Conservation (phyloP, 352 stramenopile genomes). For the Globisporangium solare region DNA sequence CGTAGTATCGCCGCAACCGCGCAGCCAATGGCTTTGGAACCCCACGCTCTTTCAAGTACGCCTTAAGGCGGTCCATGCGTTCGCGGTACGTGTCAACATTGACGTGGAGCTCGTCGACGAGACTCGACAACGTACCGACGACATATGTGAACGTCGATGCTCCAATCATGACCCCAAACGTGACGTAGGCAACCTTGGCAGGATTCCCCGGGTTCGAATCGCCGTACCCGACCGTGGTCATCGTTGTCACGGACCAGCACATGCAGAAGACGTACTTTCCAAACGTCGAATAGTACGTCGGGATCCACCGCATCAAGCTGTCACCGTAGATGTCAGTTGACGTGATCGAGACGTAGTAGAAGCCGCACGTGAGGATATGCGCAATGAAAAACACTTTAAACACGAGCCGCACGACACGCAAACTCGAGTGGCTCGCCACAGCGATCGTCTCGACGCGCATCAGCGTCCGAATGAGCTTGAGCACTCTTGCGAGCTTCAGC, state of each 20-base stretch:
- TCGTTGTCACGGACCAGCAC: conserved; percentile 77
- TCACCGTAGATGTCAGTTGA: conserved; percentile 25
- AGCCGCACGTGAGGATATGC: conserved; percentile 55
- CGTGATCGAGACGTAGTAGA: conserved; percentile 49
- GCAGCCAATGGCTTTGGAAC: conserved; percentile 51
- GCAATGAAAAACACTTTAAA: conserved; percentile 63
- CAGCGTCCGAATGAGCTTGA: conserved; percentile 81
- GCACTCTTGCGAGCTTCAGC: conserved; percentile 79
- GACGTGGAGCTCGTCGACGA: conserved; percentile 68
- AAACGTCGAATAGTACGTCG: conserved; percentile 21
- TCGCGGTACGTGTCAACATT: conserved; percentile 42
- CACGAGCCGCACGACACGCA: conserved; percentile 50
- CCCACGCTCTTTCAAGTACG: conserved; percentile 61
- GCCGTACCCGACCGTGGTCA: conserved; percentile 79
- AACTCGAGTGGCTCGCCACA: conserved; percentile 40
- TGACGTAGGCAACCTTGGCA: conserved; percentile 51
- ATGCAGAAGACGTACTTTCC: conserved; percentile 69
- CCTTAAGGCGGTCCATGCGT: conserved; percentile 73
- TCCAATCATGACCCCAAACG: conserved; percentile 46
- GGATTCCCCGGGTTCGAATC: conserved; percentile 58
- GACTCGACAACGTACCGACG: conserved; percentile 67
- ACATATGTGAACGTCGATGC: conserved; percentile 76
- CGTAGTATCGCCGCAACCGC: conserved; percentile 69
- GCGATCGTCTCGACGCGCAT: conserved; percentile 47
- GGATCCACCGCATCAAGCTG: conserved; percentile 25